Evolutionary conservation across 2,329 filamentous ascomycete genomes (phyloP).

Genomic region (Neopestalotiopsis clavispora): DNA sequence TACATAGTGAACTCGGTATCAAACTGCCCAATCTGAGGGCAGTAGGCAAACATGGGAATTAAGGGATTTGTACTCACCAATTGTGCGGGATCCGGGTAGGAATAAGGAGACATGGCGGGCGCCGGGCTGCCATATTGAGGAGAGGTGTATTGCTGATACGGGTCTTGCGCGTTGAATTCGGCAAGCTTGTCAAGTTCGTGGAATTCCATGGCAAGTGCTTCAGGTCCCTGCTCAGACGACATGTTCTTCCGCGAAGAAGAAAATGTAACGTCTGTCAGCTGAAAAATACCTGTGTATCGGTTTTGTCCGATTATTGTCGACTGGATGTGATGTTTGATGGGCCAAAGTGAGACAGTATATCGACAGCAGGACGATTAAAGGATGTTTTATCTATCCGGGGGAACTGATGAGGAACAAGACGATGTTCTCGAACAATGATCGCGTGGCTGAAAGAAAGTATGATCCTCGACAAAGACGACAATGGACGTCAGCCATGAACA

Average conservation of each 20-base stretch:
- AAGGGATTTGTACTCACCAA: not conserved
- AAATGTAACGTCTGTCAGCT: not conserved
- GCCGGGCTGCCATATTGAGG: conserved; percentile 11
- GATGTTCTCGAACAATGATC: conserved; percentile 14
- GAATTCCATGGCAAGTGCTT: not conserved
- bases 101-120: conserved; percentile 1
- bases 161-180: not conserved
- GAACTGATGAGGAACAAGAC: not conserved
- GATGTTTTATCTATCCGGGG: not conserved
- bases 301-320: not conserved
- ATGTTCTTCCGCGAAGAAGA: not conserved
- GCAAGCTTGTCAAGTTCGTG: conserved; percentile 6
- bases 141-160: conserved; percentile 3
- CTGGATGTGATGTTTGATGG: not conserved
- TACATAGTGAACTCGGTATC: not conserved
- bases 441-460: not conserved
- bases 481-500: conserved; percentile 5
- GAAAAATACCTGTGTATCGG: not conserved
- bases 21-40: not conserved
- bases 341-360: conserved; percentile 3
- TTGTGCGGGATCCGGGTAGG: conserved; percentile 13
- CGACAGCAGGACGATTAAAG: conserved; percentile 8
- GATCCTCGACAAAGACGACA: conserved; percentile 10
- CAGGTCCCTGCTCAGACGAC: not conserved
- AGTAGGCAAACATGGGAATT: not conserved